phyloP scores from a whole-genome alignment of 768 basidiomycete species.

The Mycena venus region DNA sequence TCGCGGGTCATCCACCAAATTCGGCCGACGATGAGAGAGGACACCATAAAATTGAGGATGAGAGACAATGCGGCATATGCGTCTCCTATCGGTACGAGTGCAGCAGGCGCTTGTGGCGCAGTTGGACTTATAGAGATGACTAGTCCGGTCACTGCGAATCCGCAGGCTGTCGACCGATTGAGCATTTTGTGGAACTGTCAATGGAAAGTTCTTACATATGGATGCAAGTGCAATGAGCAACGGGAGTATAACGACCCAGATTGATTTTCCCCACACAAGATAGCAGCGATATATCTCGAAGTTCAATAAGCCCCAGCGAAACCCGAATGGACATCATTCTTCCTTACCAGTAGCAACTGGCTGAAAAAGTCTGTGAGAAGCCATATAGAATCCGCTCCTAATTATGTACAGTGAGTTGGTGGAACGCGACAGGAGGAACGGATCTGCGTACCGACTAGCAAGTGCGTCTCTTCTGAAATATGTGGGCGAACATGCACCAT shows the following conservation, averaged over 20 bases:
- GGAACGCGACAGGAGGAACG: not conserved
- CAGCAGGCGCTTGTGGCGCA: slow-evolving; percentile 47
- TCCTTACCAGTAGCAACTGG: slow-evolving; percentile 3
- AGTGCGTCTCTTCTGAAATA: not conserved
- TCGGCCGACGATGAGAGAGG: slow-evolving; percentile 53
- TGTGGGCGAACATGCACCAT: slow-evolving; percentile 1
- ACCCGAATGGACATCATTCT: not conserved
- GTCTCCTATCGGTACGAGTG: slow-evolving; percentile 47
- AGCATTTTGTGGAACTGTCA: not conserved
- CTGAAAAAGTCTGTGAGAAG: slow-evolving; percentile 1
- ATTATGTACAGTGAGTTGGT: not conserved
- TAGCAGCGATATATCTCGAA: slow-evolving; percentile 53
- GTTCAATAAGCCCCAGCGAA: not conserved
- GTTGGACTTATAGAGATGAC: slow-evolving; percentile 41
- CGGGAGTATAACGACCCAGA: slow-evolving; percentile 49
- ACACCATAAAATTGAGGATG: slow-evolving; percentile 55
- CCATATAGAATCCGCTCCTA: slow-evolving; percentile 9
- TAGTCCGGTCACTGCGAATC: slow-evolving; percentile 41
- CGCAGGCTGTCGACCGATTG: slow-evolving; percentile 40
- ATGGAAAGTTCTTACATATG: slow-evolving; percentile 43
- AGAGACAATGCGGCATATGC: slow-evolving; percentile 54
- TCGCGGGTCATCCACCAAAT: slow-evolving; percentile 46
- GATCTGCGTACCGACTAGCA: not conserved
- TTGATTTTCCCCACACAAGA: slow-evolving; percentile 52
- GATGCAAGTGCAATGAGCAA: slow-evolving; percentile 47